Evolutionary conservation across 2,329 filamentous ascomycete species (phyloP), one percentile per base, ranked within the genome.

Genomic region (Sarocladiaceae sp.): DNA sequence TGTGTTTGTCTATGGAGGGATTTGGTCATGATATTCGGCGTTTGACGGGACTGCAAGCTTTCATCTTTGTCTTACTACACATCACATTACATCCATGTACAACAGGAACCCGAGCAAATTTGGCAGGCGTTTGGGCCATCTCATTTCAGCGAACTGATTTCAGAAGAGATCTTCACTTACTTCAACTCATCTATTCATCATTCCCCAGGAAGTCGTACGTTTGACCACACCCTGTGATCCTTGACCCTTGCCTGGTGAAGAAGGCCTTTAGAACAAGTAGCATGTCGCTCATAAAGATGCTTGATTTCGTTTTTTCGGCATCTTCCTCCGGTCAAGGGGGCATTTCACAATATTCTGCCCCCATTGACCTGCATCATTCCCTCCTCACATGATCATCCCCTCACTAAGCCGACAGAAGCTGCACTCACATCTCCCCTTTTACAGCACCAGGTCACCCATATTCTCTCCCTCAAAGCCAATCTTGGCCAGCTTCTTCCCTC

Each of bases 391-490:
- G n/a, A n/a, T n/a, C n/a, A n/a, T n/a, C 23, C 31, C 41, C 3
- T 20, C 45, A 43, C 45, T 26, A 24, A n/a, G n/a, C n/a, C n/a
- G n/a, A n/a, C n/a, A n/a, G n/a, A n/a, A n/a, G n/a, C 41, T 45
- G 33, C 31, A 33, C 31, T 13, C 44, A 37, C n/a, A 16, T 40
- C 24, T 24, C 44, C 18, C 51, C 7, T 32, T 5, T 73, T 67
- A 88, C 26, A 91, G 63, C 20, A 84, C 74, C 31, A 85, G 74
- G 61, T 93, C 88, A 13, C 84, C 87, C 47, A 81, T 72, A 52
- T 84, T 85, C 68, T 95, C 89, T 21, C 85, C 85, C 65, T 95
- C 90, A 57, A 96, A 96, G 1, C 91, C 91, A 37, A 93, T 73
- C 32, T 78, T 80, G 15, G 82, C 78, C 48, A 94, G 69, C 66